phyloP scores from a whole-genome alignment of 2,329 filamentous ascomycete species.

The Fusarium proliferatum region DNA sequence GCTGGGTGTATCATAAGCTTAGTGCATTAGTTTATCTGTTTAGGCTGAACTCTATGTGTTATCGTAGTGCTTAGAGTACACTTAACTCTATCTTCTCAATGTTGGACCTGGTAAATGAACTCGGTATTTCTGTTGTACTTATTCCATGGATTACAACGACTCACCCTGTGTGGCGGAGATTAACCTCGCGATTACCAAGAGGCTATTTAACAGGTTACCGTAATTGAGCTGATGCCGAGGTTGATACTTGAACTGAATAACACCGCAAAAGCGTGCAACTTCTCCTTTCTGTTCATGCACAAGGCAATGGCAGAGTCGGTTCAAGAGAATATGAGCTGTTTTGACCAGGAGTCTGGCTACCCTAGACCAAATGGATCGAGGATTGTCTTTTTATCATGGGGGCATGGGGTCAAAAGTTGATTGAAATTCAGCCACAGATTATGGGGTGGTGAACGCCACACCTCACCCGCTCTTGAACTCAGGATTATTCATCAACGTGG shows the following conservation, averaged over 20 bases:
- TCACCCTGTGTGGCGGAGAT: background rate
- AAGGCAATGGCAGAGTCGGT: background rate
- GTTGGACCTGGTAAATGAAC: too few relatives aligned
- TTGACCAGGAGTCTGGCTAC: background rate
- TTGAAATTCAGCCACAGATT: background rate
- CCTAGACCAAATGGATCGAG: rapidly evolving
- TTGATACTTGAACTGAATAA: rapidly evolving
- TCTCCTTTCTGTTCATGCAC: constrained; percentile 4
- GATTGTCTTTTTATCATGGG: background rate
- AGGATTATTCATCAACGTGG: constrained; percentile 32
- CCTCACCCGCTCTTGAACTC: background rate
- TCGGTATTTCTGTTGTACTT: too few relatives aligned
- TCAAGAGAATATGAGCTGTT: constrained; percentile 29
- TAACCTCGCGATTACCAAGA: background rate
- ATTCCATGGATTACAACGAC: too few relatives aligned
- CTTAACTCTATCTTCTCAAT: background rate
- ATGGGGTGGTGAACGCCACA: background rate
- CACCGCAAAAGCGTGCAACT: background rate
- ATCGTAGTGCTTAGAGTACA: background rate
- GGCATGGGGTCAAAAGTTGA: background rate
- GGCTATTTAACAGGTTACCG: rapidly evolving
- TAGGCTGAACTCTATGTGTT: background rate
- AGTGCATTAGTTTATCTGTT: background rate
- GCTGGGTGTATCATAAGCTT: background rate
- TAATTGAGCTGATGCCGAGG: rapidly evolving